Conservation (phyloP, 495 filamentous ascomycete species). For the Hypoxylon rickii region DNA sequence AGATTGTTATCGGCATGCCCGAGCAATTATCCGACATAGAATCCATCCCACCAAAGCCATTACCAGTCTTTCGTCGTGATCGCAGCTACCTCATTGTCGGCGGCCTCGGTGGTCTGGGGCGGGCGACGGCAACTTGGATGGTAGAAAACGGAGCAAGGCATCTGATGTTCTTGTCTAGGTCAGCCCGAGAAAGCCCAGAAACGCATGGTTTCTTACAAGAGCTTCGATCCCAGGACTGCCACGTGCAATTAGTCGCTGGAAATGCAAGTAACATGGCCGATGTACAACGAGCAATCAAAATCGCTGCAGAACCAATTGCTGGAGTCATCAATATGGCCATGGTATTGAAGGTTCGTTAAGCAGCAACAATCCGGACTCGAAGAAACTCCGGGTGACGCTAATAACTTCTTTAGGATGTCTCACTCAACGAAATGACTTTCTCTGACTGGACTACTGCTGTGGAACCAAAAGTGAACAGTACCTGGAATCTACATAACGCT, state of each 20-base stretch:
- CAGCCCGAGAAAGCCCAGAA: not conserved
- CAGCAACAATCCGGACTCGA: not conserved
- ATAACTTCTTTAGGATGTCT: not conserved
- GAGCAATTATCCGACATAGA: conserved; percentile 17
- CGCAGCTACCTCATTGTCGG: conserved; percentile 53
- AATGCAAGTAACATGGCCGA: not conserved
- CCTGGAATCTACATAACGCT: conserved; percentile 37
- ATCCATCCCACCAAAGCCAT: not conserved
- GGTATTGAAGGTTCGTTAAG: not conserved
- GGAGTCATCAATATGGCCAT: not conserved
- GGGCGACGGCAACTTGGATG: conserved; percentile 52
- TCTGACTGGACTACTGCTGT: conserved; percentile 39
- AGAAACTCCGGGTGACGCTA: not conserved
- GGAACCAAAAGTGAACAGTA: conserved; percentile 47
- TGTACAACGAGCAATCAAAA: not conserved
- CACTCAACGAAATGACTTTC: conserved; percentile 37
- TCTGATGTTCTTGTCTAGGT: not conserved
- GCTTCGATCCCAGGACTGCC: not conserved
- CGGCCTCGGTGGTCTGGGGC: conserved; percentile 58
- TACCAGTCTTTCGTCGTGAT: not conserved
- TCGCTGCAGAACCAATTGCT: not conserved
- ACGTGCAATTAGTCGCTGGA: not conserved
- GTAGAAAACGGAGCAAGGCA: conserved; percentile 41
- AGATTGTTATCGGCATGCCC: conserved; percentile 44
- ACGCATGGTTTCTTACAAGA: not conserved